Conservation (phyloP, 805 yeast species). For the Kodamaea kaohsiungensis region DNA sequence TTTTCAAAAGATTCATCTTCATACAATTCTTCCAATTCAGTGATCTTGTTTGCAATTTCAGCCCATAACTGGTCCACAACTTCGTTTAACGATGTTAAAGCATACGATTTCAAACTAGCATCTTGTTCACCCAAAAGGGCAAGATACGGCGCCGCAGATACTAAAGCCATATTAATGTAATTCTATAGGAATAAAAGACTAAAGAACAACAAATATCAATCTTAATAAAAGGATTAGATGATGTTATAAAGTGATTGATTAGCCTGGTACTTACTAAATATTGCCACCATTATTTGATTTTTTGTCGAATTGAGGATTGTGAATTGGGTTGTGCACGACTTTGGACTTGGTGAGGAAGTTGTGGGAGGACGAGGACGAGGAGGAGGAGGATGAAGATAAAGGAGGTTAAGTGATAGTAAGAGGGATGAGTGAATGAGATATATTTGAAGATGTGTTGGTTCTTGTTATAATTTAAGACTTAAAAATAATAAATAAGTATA, state of each 20-base stretch:
- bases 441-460: too few species aligned
- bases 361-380: background rate
- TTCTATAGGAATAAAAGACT: background rate
- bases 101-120: constrained; percentile 73
- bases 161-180: constrained; percentile 50
- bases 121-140: constrained; percentile 88
- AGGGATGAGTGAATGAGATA: too few species aligned
- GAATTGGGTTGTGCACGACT: background rate
- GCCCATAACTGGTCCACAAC: constrained; percentile 95
- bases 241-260: background rate
- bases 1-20: constrained; percentile 81
- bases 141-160: constrained; percentile 88
- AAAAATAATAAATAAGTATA: too few species aligned
- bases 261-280: background rate
- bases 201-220: background rate
- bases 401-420: too few species aligned
- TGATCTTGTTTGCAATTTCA: constrained; percentile 87
- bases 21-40: constrained; percentile 86
- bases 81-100: constrained; percentile 75
- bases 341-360: background rate
- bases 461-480: too few species aligned
- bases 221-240: background rate
- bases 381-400: background rate
- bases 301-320: background rate
- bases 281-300: background rate